Evolutionary conservation across 345 rosid genomes (phyloP).

Genomic region (Salix brachista): DNA sequence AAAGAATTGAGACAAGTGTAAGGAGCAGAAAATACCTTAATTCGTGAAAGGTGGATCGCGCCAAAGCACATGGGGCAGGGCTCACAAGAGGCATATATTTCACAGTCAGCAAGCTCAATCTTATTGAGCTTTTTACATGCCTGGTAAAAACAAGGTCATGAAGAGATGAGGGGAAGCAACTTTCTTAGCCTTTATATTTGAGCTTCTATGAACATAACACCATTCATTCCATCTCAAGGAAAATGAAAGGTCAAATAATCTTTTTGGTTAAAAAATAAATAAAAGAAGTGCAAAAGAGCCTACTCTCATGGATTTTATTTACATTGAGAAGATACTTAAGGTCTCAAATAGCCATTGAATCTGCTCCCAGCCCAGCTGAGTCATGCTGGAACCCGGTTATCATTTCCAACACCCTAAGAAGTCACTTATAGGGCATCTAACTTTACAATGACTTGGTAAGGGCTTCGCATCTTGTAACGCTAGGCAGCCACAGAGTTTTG

Average conservation of each 20-base stretch:
- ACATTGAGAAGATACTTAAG: neutral
- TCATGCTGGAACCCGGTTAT: too few species aligned
- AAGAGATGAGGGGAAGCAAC: neutral
- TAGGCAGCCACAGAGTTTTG: too few species aligned
- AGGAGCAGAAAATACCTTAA: constrained; percentile 35
- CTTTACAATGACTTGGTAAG: too few species aligned
- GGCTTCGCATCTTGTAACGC: too few species aligned
- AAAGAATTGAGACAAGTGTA: neutral
- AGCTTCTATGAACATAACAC: neutral
- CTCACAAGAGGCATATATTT: constrained; percentile 66
- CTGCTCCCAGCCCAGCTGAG: neutral
- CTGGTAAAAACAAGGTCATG: constrained; percentile 15
- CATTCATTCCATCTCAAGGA: neutral
- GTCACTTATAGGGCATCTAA: too few species aligned
- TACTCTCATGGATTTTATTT: neutral
- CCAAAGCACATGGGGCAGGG: constrained; percentile 76
- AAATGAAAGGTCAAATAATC: neutral
- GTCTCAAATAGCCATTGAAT: neutral
- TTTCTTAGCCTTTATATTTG: neutral
- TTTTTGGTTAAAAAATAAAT: neutral
- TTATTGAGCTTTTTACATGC: constrained; percentile 61
- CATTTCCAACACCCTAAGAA: too few species aligned
- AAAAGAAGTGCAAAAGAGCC: neutral
- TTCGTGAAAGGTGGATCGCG: constrained; percentile 57
- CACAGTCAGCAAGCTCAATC: constrained; percentile 62